Evolutionary conservation across 2,329 filamentous ascomycete genomes (phyloP), one percentile per base, ranked within the genome.

Genomic region (Boeremia lycopersici): DNA sequence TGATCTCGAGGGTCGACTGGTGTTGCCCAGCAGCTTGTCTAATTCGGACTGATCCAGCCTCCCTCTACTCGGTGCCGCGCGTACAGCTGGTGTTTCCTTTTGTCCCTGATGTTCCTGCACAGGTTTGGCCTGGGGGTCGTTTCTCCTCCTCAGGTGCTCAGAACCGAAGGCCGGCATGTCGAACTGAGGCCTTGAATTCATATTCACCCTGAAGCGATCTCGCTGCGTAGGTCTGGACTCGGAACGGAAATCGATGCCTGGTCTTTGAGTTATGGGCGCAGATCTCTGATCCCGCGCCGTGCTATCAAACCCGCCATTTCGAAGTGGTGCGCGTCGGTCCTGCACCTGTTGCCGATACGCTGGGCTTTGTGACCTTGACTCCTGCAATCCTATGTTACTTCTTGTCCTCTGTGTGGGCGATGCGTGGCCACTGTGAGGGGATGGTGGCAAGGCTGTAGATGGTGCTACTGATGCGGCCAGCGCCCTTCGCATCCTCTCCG

Each of bases 41-140:
- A 74, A 56, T 49, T 74, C 70, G 11, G 59, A 58, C 49, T 70
- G 64, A 19, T 68, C 68, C 41, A 73, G 40, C 57, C 60, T 69
- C 7, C 53, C 57, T 15, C 62, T 60, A 17, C 55, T 57, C 4
- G 64, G 61, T 35, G 44, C 48, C 33, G 54, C 43, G 33, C 59
- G 54, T 35, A 19, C 10, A 10, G 43, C 19, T 29, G 29, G 46
- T 23, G 35, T 30, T 44, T 40, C 48, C 41, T 33, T 46, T 23
- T 56, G 35, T 11, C 57, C 44, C 42, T 44, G 15, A 10, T 29
- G 34, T 30, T 31, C 40, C 34, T 35, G 41, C 9, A 31, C 49
- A 30, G 49, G 42, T 17, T 53, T 45, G 4, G 48, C 13, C 10
- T 58, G 64, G 33, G 58, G 41, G 11, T 69, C 66, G 45, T 63